Base-by-base conservation (phyloP, 345 rosid genomes). In the Melaleuca quinquenervia region DNA sequence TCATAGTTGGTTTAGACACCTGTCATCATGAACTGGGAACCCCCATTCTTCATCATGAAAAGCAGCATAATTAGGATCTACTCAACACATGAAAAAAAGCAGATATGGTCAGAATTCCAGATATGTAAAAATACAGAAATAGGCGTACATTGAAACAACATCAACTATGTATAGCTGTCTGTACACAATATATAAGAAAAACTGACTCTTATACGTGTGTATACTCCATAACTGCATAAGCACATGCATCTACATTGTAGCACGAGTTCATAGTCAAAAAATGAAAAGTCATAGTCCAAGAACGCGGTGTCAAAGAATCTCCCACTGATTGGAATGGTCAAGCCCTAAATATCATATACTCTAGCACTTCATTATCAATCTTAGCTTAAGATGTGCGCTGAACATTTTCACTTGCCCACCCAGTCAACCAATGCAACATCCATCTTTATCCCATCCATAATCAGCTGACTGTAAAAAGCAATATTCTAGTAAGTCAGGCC, bases 41-140 rank as follows among this genome's bases (percentile, higher is more conserved):
- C 98, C 98, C 98, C 98, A 96, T 93, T 96, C 98, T 90, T 96
- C 96, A 87, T 96, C 98, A 49, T 96, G 98, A 88, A 96, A 96
- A 87, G 95, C 91, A 83, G 90, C 91, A 89, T 96, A 94, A 58
- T 82, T 82, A 32, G 75, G 82, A 83, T 87, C 89, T 85, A 48
- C 29, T 44, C 51, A 84, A 50, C 78, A 44, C 58, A 60, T 27
- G 18, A 56, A 16, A 52, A 50, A 53, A 18, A 55, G 62, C 50
- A 64, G 52, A 29, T 74, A 87, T 52, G 41, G 22, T 86, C 84
- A 86, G 84, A 56, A 11, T 32, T 44, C 52, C 50, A 78, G 51
- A 55, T 50, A 26, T 52, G 20, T 75, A 36, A 53, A 53, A 75
- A 8, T 27, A 45, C 20, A 14, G 52, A 82, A 85, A 51, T 54